Percentiles rank a stretch among this genome's conserved stretches.
phyloP scores from a whole-genome alignment of 129 eudicot species.

The Flaveria sonorensis region DNA sequence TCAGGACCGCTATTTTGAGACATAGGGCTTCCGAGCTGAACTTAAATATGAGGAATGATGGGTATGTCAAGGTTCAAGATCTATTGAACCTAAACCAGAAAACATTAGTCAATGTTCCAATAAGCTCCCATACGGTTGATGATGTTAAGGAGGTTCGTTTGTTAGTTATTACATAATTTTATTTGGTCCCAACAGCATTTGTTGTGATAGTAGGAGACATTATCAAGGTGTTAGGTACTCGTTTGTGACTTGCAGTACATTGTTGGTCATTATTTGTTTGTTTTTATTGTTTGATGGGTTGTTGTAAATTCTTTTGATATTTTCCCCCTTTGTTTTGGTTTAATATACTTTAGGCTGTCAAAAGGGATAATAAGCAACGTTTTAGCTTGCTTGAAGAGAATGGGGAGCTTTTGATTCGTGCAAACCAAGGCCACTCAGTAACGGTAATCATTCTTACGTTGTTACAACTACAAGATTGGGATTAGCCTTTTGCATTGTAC shows the following conservation, averaged over 20 bases:
- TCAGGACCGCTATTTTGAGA: constrained; percentile 81
- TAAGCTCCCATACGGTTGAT: constrained; percentile 65
- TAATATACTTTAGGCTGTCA: constrained; percentile 59
- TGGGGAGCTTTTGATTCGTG: constrained; percentile 85
- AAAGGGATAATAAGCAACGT: constrained; percentile 88
- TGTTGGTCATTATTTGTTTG: background rate
- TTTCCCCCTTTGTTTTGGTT: background rate
- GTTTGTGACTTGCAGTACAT: constrained; percentile 7
- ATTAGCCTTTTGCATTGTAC: background rate
- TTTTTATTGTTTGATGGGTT: background rate
- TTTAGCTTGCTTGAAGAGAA: constrained; percentile 87
- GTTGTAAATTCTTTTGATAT: background rate
- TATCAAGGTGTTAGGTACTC: background rate
- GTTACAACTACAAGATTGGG: constrained; percentile 1
- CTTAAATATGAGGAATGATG: constrained; percentile 81
- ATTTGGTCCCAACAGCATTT: background rate
- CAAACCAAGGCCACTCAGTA: constrained; percentile 93
- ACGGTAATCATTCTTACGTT: constrained; percentile 43
- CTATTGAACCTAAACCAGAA: constrained; percentile 64
- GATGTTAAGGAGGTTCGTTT: constrained; percentile 75
- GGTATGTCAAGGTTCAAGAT: constrained; percentile 86
- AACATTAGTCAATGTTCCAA: constrained; percentile 68
- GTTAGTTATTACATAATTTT: too few relatives aligned
- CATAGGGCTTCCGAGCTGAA: constrained; percentile 79
- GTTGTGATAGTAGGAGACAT: constrained; percentile 18